Base-by-base conservation (phyloP, 2,329 filamentous ascomycete species). In the Tolypocladium inflatum region DNA sequence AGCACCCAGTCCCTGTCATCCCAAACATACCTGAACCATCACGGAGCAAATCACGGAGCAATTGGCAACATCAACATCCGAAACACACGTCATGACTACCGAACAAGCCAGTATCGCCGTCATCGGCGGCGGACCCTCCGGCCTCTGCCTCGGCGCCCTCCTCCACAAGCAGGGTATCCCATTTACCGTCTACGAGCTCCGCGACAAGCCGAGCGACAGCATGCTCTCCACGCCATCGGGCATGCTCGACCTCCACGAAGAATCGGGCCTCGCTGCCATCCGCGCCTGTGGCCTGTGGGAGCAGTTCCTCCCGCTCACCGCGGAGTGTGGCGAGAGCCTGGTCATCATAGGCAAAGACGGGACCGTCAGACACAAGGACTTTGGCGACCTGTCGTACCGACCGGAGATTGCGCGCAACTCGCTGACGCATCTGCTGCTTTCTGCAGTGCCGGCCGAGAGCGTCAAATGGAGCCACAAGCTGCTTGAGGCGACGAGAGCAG, bases 171-270 rank as follows among this genome's bases (percentile, higher is more conserved):
- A 70, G 41, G 60, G 64, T 55, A 65, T 75, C 45, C 66, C 65
- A 3, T 70, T 67, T 55, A 71, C 65, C 4, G 64, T 77, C 52
- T 74, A 68, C 41, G 74, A 76, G 43, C 64, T 71, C 1, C 70
- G 71, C 17, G 57, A 63, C 1, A 62, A 62, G 13, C 71, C 70
- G 11, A 67, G 65, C 1, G 55, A 61, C 0, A 62, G 63, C 2
- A 66, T 68, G 13, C 60, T 71, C 8, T 55, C 63, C 6, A 58
- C 62, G 3, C 69, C 69, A 2, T 70, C 67, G 7, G 79, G 80
- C 13, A 76, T 67, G 58, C 74, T 83, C 3, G 80, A 83, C 61
- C 69, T 84, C 1, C 79, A 83, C 62, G 67, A 71, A 1, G 63
- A 71, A 50, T 72, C 74, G 1, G 80, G 80, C 0, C 73, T 78